Percentiles rank a stretch among this genome's conserved stretches.
These are phyloP conservation scores for Phytophthora agathidicida DNA, from an alignment of 352 stramenopile genomes.

Conservation along the genomic window DNA sequence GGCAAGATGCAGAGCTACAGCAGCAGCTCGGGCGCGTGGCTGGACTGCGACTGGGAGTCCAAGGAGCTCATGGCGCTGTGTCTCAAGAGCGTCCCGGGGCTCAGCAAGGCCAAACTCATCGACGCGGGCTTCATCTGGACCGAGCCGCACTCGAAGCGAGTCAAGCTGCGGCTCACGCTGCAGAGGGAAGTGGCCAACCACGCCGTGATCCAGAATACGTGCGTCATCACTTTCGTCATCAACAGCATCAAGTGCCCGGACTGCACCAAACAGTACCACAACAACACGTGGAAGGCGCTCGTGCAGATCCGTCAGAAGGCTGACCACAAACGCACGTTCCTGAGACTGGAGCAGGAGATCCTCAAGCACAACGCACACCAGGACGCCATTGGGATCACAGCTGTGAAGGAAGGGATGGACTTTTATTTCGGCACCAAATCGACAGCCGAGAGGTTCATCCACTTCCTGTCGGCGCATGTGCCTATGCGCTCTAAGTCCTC, in stretches of 20 bases:
- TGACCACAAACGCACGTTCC: conserved; percentile 79
- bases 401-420: conserved; percentile 79
- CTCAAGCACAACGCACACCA: conserved; percentile 77
- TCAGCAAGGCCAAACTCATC: conserved; percentile 74
- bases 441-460: conserved; percentile 59
- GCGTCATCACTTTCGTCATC: conserved; percentile 69
- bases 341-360: conserved; percentile 73
- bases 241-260: conserved; percentile 71
- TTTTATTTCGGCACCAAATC: conserved; percentile 79
- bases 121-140: conserved; percentile 87
- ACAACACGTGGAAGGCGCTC: conserved; percentile 70
- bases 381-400: conserved; percentile 61
- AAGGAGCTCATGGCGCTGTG: conserved; percentile 80
- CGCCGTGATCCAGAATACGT: conserved; percentile 71
- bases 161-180: conserved; percentile 77
- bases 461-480: conserved; percentile 65
- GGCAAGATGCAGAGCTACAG: conserved; percentile 52
- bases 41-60: conserved; percentile 75
- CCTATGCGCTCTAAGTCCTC: conserved; percentile 75
- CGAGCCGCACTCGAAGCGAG: conserved; percentile 78
- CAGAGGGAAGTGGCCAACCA: conserved; percentile 78
- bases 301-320: conserved; percentile 82
- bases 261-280: conserved; percentile 74
- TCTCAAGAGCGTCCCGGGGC: conserved; percentile 69
- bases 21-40: conserved; percentile 48